phyloP scores from a whole-genome alignment of 1,284 basidiomycete genomes.

The Termitomyces sp. region DNA sequence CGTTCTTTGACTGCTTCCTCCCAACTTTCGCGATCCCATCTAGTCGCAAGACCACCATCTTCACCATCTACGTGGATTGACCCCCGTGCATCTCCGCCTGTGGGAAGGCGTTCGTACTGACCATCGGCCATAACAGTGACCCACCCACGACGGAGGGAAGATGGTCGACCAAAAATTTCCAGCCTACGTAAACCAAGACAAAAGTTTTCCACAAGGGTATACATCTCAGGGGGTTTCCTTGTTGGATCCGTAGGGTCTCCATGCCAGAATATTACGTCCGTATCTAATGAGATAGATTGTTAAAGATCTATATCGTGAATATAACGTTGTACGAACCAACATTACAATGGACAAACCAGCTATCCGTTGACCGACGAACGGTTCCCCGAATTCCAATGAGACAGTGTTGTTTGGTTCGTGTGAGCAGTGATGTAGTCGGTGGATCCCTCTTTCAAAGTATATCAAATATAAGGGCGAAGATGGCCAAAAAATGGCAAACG shows the following conservation, averaged over 20 bases:
- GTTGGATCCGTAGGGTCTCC: conserved; percentile 76
- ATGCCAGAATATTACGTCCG: conserved; percentile 96
- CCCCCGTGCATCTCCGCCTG: conserved; percentile 21
- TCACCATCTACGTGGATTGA: conserved; percentile 34
- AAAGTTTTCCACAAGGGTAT: conserved; percentile 95
- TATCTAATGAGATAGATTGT: conserved; percentile 50
- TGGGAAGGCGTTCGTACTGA: conserved; percentile 46
- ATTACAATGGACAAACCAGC: conserved; percentile 97
- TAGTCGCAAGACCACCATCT: conserved; percentile 39
- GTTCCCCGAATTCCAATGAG: conserved; percentile 98
- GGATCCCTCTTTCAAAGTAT: conserved; percentile 57
- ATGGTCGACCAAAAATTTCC: conserved; percentile 81
- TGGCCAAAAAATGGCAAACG: conserved; percentile 1
- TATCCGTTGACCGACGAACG: conserved; percentile 89
- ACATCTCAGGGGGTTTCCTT: conserved; percentile 91
- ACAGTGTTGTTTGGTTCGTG: conserved; percentile 92
- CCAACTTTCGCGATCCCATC: conserved; percentile 56
- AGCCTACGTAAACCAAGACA: conserved; percentile 91
- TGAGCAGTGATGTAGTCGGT: conserved; percentile 79
- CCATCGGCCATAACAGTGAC: conserved; percentile 77
- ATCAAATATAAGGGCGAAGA: conserved; percentile 1
- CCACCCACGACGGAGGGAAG: conserved; percentile 85
- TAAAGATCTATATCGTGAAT: background rate
- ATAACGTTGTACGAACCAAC: conserved; percentile 53
- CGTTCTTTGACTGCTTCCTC: conserved; percentile 53